Evolutionary conservation across 1,284 basidiomycete genomes (phyloP).

Genomic region (Moesziomyces sp.): DNA sequence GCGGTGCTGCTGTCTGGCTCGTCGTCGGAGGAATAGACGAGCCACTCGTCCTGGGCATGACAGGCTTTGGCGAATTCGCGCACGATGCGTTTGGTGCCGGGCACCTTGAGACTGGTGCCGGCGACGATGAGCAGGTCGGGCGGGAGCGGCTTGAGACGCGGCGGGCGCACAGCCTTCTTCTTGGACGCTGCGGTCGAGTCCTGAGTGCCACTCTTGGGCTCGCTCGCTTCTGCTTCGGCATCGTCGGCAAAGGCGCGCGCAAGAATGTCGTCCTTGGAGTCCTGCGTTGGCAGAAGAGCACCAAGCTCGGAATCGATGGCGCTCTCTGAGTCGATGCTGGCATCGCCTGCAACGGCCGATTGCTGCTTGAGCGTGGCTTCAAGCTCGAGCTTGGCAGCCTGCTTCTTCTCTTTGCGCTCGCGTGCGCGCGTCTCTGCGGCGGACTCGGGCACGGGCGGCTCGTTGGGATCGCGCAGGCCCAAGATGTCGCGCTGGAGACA

Average conservation of each 20-base stretch:
- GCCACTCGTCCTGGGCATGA: conserved; percentile 70
- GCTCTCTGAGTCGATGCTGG: conserved; percentile 33
- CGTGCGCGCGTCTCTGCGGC: conserved; percentile 49
- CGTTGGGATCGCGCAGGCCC: conserved; percentile 63
- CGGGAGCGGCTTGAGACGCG: conserved; percentile 67
- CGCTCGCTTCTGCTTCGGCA: conserved; percentile 8
- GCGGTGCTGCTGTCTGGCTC: conserved; percentile 44
- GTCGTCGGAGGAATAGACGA: conserved; percentile 49
- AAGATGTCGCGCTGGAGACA: conserved; percentile 65
- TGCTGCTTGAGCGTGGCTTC: background rate
- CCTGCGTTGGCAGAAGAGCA: conserved; percentile 3
- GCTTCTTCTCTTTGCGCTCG: conserved; percentile 45
- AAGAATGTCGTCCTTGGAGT: conserved; percentile 47
- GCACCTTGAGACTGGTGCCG: conserved; percentile 94
- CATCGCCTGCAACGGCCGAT: conserved; percentile 5
- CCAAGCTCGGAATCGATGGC: conserved; percentile 30
- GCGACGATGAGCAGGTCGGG: conserved; percentile 94
- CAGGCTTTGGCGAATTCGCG: conserved; percentile 90
- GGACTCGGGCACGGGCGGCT: conserved; percentile 62
- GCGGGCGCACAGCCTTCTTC: conserved; percentile 26
- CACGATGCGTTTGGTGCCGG: conserved; percentile 89
- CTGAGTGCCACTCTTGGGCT: conserved; percentile 27
- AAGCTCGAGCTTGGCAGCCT: conserved; percentile 18
- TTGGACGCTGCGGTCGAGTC: conserved; percentile 28
- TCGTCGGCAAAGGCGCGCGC: conserved; percentile 47